phyloP scores from a whole-genome alignment of 2,329 filamentous ascomycete genomes.

The Dichotomopilus funicola region DNA sequence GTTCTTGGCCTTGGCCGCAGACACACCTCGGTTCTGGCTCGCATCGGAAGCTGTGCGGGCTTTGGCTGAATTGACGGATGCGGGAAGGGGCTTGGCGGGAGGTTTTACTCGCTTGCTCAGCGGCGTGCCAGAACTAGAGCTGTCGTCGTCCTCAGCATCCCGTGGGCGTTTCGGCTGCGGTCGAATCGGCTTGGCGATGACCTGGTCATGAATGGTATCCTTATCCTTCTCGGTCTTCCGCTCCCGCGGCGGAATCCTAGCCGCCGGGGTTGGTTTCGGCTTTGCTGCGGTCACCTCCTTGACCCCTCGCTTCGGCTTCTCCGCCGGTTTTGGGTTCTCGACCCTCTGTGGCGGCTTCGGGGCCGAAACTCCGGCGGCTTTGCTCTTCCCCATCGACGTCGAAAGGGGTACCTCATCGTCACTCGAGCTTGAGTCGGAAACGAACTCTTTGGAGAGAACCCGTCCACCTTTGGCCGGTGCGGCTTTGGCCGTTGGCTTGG shows the following conservation, averaged over 20 bases:
- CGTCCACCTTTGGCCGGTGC: constrained; percentile 36
- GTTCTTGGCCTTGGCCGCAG: constrained; percentile 24
- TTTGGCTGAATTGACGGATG: constrained; percentile 27
- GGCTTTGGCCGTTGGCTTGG: constrained; percentile 38
- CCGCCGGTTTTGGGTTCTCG: constrained; percentile 21
- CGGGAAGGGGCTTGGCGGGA: constrained; percentile 11
- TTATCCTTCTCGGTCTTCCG: constrained; percentile 25
- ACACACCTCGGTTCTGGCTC: constrained; percentile 38
- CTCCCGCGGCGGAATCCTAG: constrained; percentile 12
- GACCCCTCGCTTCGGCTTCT: constrained; percentile 25
- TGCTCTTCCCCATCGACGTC: constrained; percentile 27
- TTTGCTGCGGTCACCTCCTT: constrained; percentile 28
- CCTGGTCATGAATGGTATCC: constrained; percentile 29
- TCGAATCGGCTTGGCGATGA: constrained; percentile 26
- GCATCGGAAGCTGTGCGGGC: constrained; percentile 41
- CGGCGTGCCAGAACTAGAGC: constrained; percentile 53
- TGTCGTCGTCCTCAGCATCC: constrained; percentile 48
- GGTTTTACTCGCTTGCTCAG: constrained; percentile 52
- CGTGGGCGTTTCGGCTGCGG: constrained; percentile 45
- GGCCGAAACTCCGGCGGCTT: constrained; percentile 8
- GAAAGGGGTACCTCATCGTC: constrained; percentile 44
- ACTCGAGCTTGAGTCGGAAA: constrained; percentile 50
- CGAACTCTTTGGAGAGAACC: constrained; percentile 49
- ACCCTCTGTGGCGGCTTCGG: constrained; percentile 22
- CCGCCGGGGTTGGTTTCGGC: constrained; percentile 31